Evolutionary conservation across 2,329 filamentous ascomycete species (phyloP).

Genomic region (Coniosporium tulheliwenetii): DNA sequence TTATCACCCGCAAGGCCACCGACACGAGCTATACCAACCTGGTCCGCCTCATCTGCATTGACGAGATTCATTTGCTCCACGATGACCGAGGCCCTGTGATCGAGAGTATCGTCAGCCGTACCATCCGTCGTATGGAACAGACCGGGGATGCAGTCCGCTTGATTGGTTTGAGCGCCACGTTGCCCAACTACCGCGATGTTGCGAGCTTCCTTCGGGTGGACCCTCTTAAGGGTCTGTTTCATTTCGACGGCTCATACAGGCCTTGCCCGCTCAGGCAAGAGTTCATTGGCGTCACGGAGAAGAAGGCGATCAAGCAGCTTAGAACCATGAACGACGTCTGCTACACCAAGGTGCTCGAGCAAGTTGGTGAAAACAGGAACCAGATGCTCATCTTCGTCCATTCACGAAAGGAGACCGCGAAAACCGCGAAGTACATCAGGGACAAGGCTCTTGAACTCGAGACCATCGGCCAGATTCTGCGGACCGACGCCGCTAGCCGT

Average conservation of each 20-base stretch:
- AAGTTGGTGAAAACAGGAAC: slow-evolving; percentile 81
- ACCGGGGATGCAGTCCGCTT: slow-evolving; percentile 86
- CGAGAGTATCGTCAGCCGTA: slow-evolving; percentile 91
- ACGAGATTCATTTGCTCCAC: slow-evolving; percentile 94
- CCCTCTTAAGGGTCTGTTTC: slow-evolving; percentile 70
- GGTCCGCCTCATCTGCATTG: slow-evolving; percentile 90
- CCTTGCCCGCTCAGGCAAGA: slow-evolving; percentile 93
- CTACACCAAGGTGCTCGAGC: slow-evolving; percentile 93
- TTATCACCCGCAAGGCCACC: slow-evolving; percentile 94
- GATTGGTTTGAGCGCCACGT: slow-evolving; percentile 81
- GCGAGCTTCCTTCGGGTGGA: slow-evolving; percentile 91
- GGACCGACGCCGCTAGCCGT: slow-evolving; percentile 79
- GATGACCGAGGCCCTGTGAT: slow-evolving; percentile 94
- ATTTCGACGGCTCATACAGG: slow-evolving; percentile 88
- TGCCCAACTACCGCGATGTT: slow-evolving; percentile 94
- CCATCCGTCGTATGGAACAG: slow-evolving; percentile 83
- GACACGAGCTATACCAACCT: slow-evolving; percentile 94
- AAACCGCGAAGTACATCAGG: slow-evolving; percentile 88
- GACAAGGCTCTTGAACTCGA: slow-evolving; percentile 96
- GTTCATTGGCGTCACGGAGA: slow-evolving; percentile 93
- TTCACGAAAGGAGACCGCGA: slow-evolving; percentile 93
- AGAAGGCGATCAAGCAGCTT: slow-evolving; percentile 95
- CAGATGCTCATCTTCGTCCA: slow-evolving; percentile 99
- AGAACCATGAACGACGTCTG: slow-evolving; percentile 99
- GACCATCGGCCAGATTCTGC: slow-evolving; percentile 88